A percentile compares a stretch with the other conserved stretches of the same genome.
These are phyloP conservation scores for Talaromyces verruculosus DNA, from an alignment of 2,329 filamentous ascomycete genomes.

Conservation along the genomic window DNA sequence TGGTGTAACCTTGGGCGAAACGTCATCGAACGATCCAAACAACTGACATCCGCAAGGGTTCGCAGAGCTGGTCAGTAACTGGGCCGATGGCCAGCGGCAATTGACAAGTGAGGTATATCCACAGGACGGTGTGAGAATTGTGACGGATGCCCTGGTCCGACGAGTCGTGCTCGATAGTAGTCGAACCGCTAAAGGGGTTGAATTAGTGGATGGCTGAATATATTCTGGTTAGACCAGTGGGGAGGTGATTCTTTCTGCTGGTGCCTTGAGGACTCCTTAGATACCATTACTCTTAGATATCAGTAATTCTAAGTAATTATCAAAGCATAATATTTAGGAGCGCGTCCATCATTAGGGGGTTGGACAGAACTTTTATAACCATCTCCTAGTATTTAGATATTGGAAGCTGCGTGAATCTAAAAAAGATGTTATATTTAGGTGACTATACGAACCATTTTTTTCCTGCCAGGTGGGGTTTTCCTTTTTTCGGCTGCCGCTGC, in stretches of 20 bases:
- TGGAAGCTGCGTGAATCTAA: constrained; percentile 11
- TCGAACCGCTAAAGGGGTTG: background rate
- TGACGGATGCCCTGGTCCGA: no score
- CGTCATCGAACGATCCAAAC: no score
- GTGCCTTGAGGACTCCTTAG: constrained; percentile 49
- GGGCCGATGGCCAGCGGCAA: no score
- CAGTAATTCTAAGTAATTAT: constrained; percentile 56
- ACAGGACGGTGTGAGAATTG: no score
- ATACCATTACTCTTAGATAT: constrained; percentile 65
- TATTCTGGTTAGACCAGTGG: background rate
- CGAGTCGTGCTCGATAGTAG: constrained; percentile 9
- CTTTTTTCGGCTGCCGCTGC: no score
- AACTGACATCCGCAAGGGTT: no score
- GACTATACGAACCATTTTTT: no score
- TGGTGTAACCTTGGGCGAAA: background rate
- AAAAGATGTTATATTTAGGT: constrained; percentile 2
- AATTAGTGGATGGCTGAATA: background rate
- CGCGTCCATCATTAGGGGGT: constrained; percentile 61
- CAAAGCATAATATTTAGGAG: constrained; percentile 53
- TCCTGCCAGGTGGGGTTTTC: no score
- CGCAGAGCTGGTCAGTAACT: no score
- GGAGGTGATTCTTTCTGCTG: constrained; percentile 15
- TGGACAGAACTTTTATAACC: constrained; percentile 37
- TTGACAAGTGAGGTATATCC: no score
- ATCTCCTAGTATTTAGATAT: background rate